Evolutionary conservation across 192 early-diverging fungal species (phyloP), one percentile per base, ranked within the genome.

Genomic region (Backusella psychrophila): DNA sequence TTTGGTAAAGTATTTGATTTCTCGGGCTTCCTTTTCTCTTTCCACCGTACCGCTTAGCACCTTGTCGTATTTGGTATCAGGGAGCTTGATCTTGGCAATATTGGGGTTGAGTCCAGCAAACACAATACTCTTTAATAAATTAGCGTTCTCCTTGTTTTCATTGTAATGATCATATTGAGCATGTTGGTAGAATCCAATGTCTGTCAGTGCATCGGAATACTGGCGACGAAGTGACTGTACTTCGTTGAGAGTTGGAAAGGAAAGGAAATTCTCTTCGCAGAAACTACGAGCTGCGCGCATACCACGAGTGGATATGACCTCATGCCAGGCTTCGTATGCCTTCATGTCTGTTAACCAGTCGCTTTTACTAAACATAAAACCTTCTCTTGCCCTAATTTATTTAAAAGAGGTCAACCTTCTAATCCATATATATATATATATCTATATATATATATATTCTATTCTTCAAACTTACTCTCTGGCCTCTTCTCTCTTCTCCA

Each of bases 61-160:
- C 66, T 93, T 86, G 15, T 92, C 90, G 80, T 91, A 97, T 78
- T 89, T 91, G 38, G 89, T 86, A 42, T 89, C 87, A 1, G 96
- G 96, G 70, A 91, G 74, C 21, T 86, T 82, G 35, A 97, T 85
- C 23, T 88, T 85, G 31, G 88, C 93, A 67, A 96, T 81, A 72
- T 95, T 94, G 0, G 96, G 96, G 76, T 93, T 95, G 52, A 97
- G 82, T 3, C 96, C 97, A 9, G 95, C 96, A 70, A 93, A 87
- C 19, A 98, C 73, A 34, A 93, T 86, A 17, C 90, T 88, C 35
- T 93, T 91, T 38, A 97, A 78, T 17, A 98, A 77, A 41, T 86
- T 85, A 29, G 78, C 83, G 26, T 89, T 84, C 2, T 86, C 80
- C 12, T 91, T 80, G 75, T 94, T 88, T 8, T 72, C 72, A 83